Base-by-base conservation (phyloP, 2,329 filamentous ascomycete genomes). In the Bisporella sp. region DNA sequence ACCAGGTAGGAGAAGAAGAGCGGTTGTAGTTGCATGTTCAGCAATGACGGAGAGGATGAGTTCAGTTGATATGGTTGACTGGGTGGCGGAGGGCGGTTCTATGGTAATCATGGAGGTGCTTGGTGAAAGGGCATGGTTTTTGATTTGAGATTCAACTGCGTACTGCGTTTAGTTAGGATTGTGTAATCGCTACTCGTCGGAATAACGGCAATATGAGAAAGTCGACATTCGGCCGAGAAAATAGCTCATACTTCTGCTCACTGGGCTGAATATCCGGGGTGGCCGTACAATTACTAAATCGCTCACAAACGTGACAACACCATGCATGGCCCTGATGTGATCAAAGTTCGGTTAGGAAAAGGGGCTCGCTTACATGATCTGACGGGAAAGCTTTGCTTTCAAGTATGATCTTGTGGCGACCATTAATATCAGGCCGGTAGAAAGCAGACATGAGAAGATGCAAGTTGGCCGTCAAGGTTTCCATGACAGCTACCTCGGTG, bases 351-450 rank as follows among this genome's bases (percentile, higher is more conserved):
- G 30, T 29, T 11, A 32, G 31, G 12, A 46, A n/a, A 41, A 29
- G 9, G 33, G 52, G 50, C 33, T n/a, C 42, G 63, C 76, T 59
- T 75, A 88, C 85, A 70, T 89, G 85, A 66, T 92, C 87, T 66
- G 84, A 88, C 1, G 87, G 87, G 62, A 92, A 92, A 0, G 87
- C 87, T 64, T 89, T 90, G 54, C 79, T 81, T 66, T 92, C 87
- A 31, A 91, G 74, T 52, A 91, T 85, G 56, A 92, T 87, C 68
- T 89, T 90, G 66, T 83, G 85, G 48, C 66, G 66, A 21, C 70
- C 69, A 39, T 69, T 69, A 69, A 76, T 58, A 6, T 79, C 82
- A 1, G 87, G 87, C 35, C 72, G 76, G 68, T 90, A 92, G 70
- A 91, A 91, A 60, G 85, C 87, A 33, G 83, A 79, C 82, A 92